Conservation (phyloP, 129 eudicot species). For the Chrysanthemum lavandulifolium region DNA sequence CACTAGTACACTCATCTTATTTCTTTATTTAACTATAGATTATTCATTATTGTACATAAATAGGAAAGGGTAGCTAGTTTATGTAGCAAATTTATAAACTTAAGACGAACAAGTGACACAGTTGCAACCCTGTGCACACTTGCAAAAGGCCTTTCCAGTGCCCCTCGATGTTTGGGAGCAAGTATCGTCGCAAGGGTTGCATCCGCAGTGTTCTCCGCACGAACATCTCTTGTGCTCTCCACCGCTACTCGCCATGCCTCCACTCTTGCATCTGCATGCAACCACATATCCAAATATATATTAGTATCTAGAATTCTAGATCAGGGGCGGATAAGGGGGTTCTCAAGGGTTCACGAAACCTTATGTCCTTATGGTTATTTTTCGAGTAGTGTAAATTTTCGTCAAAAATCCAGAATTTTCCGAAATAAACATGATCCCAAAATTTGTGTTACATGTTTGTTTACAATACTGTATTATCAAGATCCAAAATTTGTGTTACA, state of each 20-base stretch:
- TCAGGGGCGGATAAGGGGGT: no score
- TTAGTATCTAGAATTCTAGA: background rate
- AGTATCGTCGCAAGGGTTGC: constrained; percentile 50
- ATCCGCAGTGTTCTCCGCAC: constrained; percentile 71
- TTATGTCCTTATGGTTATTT: no score
- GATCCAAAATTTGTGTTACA: no score
- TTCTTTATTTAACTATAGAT: no score
- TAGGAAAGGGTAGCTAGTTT: no score
- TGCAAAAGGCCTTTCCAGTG: constrained; percentile 41
- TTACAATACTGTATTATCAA: no score
- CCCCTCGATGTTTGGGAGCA: constrained; percentile 28
- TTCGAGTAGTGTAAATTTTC: no score
- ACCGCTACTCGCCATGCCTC: constrained; percentile 5
- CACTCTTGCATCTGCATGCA: constrained; percentile 29
- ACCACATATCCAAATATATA: background rate
- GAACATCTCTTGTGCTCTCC: constrained; percentile 56
- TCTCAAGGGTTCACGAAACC: no score
- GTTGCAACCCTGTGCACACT: constrained; percentile 47
- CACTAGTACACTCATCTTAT: no score
- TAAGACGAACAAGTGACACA: constrained; percentile 58
- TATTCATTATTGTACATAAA: no score
- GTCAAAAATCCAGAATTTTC: no score
- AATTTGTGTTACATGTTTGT: background rate
- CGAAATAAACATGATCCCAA: background rate
- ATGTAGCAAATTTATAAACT: no score